Percentiles rank a stretch among this genome's conserved stretches.
phyloP scores from a whole-genome alignment of 169 alveolate species.

The Besnoitia besnoiti region DNA sequence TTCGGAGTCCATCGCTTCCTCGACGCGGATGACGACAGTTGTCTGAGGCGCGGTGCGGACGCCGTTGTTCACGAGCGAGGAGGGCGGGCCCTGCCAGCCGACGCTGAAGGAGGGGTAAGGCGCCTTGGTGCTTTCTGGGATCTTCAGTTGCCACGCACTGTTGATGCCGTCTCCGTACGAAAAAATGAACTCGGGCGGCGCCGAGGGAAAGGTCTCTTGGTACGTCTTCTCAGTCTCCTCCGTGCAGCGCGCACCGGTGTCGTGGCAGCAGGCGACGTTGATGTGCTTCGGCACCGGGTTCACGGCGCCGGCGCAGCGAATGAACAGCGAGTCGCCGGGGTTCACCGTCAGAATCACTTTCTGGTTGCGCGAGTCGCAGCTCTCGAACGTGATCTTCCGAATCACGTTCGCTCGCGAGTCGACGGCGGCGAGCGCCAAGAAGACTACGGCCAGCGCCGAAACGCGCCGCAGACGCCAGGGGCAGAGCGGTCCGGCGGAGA shows the following conservation, averaged over 20 bases:
- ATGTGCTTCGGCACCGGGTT: background rate
- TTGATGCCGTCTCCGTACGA: slow-evolving; percentile 25
- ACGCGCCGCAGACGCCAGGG: too few relatives aligned
- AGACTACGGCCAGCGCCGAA: too few relatives aligned
- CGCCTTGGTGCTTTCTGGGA: background rate
- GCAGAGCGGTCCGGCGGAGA: too few relatives aligned
- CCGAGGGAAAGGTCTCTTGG: background rate
- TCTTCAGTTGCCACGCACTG: slow-evolving; percentile 3
- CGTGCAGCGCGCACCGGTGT: slow-evolving; percentile 1
- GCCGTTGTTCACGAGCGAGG: background rate
- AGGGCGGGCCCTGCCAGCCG: slow-evolving; percentile 6
- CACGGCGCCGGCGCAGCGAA: slow-evolving; percentile 1
- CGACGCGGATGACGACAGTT: slow-evolving; percentile 19
- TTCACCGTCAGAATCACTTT: slow-evolving; percentile 9
- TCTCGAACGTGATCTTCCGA: slow-evolving; percentile 17
- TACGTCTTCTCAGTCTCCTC: background rate
- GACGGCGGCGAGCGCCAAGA: background rate
- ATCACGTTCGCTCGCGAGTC: background rate
- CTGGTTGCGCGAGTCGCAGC: slow-evolving; percentile 34
- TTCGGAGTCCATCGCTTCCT: background rate
- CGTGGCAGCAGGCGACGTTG: background rate
- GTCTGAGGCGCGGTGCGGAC: background rate
- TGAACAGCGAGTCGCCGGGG: background rate
- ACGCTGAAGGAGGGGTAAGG: slow-evolving; percentile 38
- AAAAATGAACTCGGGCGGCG: background rate